phyloP scores from a whole-genome alignment of 768 basidiomycete species.

The Goffeauzyma gilvescens region DNA sequence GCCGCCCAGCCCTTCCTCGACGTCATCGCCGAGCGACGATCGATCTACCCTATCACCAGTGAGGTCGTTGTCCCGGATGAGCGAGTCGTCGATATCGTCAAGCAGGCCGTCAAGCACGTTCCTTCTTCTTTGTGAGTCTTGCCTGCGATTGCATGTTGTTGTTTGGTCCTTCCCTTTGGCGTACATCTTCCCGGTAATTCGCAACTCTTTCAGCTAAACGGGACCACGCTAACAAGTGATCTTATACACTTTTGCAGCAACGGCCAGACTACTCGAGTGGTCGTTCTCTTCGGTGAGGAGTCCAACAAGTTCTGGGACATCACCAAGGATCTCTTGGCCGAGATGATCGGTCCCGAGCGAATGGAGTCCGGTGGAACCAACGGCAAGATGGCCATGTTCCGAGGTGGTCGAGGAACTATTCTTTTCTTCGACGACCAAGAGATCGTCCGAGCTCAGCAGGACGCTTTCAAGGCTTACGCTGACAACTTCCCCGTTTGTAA shows the following conservation, averaged over 20 bases:
- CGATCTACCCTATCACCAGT: constrained; percentile 27
- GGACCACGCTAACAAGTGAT: not conserved
- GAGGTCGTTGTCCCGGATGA: constrained; percentile 23
- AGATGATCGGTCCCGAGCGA: constrained; percentile 8
- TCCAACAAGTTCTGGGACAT: constrained; percentile 28
- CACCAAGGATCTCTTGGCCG: constrained; percentile 8
- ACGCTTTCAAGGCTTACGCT: constrained; percentile 19
- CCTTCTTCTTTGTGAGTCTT: constrained; percentile 23
- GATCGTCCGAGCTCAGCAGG: constrained; percentile 14
- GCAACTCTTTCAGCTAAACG: too few relatives aligned
- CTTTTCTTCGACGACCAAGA: constrained; percentile 31
- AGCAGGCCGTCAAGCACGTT: constrained; percentile 28
- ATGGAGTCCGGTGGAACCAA: constrained; percentile 8
- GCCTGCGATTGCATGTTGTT: not conserved
- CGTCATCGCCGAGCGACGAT: constrained; percentile 28
- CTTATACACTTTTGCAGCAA: constrained; percentile 15
- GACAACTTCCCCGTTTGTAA: constrained; percentile 21
- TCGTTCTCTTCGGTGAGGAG: constrained; percentile 27
- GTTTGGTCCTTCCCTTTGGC: not conserved
- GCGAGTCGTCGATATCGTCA: constrained; percentile 26
- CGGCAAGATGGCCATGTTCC: constrained; percentile 20
- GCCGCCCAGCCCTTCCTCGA: constrained; percentile 21
- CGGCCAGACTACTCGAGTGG: constrained; percentile 29
- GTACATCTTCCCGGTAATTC: too few relatives aligned
- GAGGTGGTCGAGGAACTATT: constrained; percentile 30